Conservation (phyloP, 306 rosid species). For the Rosa rugosa region DNA sequence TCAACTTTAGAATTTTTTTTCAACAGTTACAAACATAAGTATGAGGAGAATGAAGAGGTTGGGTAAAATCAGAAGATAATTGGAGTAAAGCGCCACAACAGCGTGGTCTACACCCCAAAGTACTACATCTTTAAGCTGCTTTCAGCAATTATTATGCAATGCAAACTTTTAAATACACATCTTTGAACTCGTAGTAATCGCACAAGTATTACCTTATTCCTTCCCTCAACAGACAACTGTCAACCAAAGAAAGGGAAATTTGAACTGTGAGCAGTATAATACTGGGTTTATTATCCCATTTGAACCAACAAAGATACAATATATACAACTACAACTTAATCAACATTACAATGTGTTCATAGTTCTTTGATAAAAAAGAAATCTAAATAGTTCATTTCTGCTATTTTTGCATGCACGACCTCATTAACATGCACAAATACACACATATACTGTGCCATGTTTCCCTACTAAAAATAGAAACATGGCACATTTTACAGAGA, state of each 20-base stretch:
- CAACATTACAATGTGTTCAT: neutral
- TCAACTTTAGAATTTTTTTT: neutral
- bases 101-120: too few relatives aligned
- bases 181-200: too few relatives aligned
- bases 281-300: neutral
- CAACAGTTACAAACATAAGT: too few relatives aligned
- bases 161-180: too few relatives aligned
- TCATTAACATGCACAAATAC: neutral
- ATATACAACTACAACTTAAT: neutral
- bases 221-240: neutral
- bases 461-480: slow-evolving; percentile 25
- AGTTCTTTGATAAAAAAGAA: neutral
- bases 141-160: too few relatives aligned
- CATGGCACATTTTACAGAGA: slow-evolving; percentile 31
- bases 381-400: neutral
- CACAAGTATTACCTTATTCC: neutral
- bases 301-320: neutral
- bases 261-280: neutral
- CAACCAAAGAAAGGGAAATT: neutral
- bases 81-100: too few relatives aligned
- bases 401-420: neutral
- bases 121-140: too few relatives aligned
- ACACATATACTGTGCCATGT: slow-evolving; percentile 6
- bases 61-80: too few relatives aligned
- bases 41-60: too few relatives aligned